A percentile compares a stretch with the other conserved stretches of the same genome.
Evolutionary conservation across 2,329 filamentous ascomycete genomes (phyloP).

Genomic region (Fusarium sp.): DNA sequence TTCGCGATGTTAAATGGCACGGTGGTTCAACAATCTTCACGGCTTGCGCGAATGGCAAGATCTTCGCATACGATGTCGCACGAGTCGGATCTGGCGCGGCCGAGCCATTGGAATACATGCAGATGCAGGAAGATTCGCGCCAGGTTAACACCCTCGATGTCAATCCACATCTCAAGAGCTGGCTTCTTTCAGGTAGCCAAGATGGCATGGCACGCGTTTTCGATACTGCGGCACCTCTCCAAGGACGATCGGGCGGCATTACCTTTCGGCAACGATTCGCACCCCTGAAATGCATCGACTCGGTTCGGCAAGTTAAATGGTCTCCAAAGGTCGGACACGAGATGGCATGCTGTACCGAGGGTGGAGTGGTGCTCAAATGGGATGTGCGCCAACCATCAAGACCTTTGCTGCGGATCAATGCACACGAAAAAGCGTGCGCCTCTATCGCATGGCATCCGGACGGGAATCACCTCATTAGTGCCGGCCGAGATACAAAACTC

Average conservation of each 20-base stretch:
- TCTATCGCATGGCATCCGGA: constrained; percentile 75
- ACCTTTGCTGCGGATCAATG: constrained; percentile 67
- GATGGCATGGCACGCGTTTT: constrained; percentile 71
- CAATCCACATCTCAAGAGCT: constrained; percentile 66
- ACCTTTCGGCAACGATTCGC: constrained; percentile 60
- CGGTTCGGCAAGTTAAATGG: constrained; percentile 71
- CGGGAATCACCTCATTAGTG: constrained; percentile 71
- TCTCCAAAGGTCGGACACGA: constrained; percentile 68
- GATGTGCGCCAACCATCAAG: constrained; percentile 64
- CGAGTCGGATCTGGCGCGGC: constrained; percentile 56
- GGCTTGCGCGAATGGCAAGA: constrained; percentile 70
- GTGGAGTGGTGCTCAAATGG: constrained; percentile 70
- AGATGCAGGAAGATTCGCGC: constrained; percentile 68
- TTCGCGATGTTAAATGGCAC: constrained; percentile 70
- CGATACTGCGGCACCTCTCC: constrained; percentile 61
- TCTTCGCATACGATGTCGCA: constrained; percentile 70
- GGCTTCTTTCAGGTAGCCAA: constrained; percentile 69
- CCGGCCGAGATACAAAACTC: constrained; percentile 68
- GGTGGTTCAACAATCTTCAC: constrained; percentile 66
- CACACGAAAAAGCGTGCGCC: constrained; percentile 67
- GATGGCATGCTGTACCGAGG: constrained; percentile 72
- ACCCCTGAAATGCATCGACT: constrained; percentile 51
- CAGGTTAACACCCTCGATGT: constrained; percentile 72
- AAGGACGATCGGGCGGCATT: constrained; percentile 58
- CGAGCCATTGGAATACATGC: constrained; percentile 62